Base-by-base conservation (phyloP, 2,329 filamentous ascomycete species). In the Exophiala lecanii-corni region DNA sequence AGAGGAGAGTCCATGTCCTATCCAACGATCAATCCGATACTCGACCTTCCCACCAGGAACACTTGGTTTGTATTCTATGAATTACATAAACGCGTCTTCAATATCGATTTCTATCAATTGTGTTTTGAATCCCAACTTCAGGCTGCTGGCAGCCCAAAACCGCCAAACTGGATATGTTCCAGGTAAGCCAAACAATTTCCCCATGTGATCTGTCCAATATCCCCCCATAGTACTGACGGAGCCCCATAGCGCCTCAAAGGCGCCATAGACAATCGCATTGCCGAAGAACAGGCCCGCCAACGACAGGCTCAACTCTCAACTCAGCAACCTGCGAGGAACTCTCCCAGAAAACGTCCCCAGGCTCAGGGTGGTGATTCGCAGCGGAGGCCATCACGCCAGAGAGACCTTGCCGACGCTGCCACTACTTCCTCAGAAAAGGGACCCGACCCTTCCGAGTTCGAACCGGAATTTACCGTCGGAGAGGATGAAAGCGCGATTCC, bases 251-350 rank as follows among this genome's bases (percentile, higher is more conserved):
- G 86, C 72, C 73, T 94, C 57, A 86, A 87, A 69, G 86, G 84
- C 58, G 85, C 84, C 47, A 88, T 94, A 63, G 86, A 94, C 63
- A 81, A 82, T 57, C 84, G 84, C 58, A 92, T 96, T 59, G 86
- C 88, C 58, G 88, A 95, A 69, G 89, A 96, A 68, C 87, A 94
- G 67, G 85, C 87, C 45, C 84, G 86, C 45, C 84, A 89, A 61
- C 78, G 78, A 59, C 66, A 68, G 19, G 49, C 55, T 15, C 34
- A 41, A 13, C 28, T 60, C 57, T n/a, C 45, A 63, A 37, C 72
- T 4, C 63, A 72, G 50, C 58, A 62, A 52, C 62, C 69, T 40
- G 68, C 72, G 5, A 67, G 59, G 50, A 76, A 71, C 36, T 64
- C 66, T 35, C 71, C 43, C 3, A 39, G 44, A 36, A 41, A 52